Conservation (phyloP, 257 asterid genomes). For the Primulina eburnea region DNA sequence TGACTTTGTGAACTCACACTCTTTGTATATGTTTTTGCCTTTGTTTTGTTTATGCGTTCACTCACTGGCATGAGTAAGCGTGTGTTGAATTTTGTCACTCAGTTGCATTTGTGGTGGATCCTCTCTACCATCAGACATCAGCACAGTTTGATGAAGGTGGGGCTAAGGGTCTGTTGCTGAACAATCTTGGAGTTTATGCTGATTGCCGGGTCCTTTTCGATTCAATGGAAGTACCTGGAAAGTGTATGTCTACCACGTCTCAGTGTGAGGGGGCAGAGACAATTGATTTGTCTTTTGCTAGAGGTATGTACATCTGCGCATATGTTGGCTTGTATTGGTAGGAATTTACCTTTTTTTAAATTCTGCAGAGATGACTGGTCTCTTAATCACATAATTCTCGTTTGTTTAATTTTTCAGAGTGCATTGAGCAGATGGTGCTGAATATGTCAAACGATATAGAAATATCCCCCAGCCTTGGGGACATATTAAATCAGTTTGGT, state of each 20-base stretch:
- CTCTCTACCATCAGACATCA: conserved; percentile 97
- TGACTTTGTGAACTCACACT: neutral
- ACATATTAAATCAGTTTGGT: conserved; percentile 59
- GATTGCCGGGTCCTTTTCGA: conserved; percentile 89
- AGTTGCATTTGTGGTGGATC: conserved; percentile 95
- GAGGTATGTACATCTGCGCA: conserved; percentile 49
- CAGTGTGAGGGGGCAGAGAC: conserved; percentile 41
- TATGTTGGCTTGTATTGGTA: conserved; percentile 18
- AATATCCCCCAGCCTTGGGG: conserved; percentile 81
- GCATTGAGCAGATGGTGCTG: conserved; percentile 64
- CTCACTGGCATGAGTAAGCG: conserved; percentile 2
- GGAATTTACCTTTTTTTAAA: conserved; percentile 8
- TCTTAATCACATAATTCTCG: conserved; percentile 2
- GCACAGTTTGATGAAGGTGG: conserved; percentile 99
- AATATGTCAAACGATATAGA: conserved; percentile 55
- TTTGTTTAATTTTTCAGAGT: conserved; percentile 43
- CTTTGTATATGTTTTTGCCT: neutral
- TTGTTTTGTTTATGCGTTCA: neutral
- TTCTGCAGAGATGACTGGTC: conserved; percentile 9
- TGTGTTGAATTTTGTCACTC: conserved; percentile 16
- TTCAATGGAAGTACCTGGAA: conserved; percentile 89
- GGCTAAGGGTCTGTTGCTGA: conserved; percentile 87
- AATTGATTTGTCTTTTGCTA: conserved; percentile 75
- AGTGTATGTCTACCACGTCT: conserved; percentile 36
- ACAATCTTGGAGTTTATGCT: conserved; percentile 91